Base-by-base conservation (phyloP, 169 alveolate genomes). In the Eimeria falciformis region DNA sequence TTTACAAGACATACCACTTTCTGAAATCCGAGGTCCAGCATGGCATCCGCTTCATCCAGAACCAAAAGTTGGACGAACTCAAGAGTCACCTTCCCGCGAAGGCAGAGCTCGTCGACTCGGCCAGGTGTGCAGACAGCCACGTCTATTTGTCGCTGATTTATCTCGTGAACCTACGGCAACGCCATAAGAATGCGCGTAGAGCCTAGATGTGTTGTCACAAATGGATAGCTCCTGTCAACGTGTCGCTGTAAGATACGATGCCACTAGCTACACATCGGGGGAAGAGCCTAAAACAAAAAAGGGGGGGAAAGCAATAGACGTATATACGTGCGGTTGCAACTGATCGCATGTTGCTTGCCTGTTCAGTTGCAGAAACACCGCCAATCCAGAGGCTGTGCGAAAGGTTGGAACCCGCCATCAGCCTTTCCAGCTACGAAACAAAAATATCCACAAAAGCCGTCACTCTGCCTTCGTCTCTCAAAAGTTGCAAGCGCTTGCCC, bases 1-100 rank as follows among this genome's bases (percentile, higher is more conserved):
- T 2, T 53, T 53, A 1, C 25, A 6, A 5, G 93, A 96, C 85
- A n/a, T 18, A 75, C 85, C 97, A 97, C 99, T 50, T 95, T 98
- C 96, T 98, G 98, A 95, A 98, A 98, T 25, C 99, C 99, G 91
- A 97, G 95, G 81, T 97, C 97, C 58, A 99, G 95, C 99, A 99
- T 98, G 96, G 98, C 99, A 94, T 99, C 99, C 27, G 99, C 99
- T 94, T 99, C 99, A 86, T 99, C 99, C 62, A 99, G 96, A 18
- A 99, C 96, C 90, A 99, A 95, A 98, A 98, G 97, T 96, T 98
- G 71, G 5, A 79, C 88, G 29, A 50, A 79, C 21, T 50, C 47
- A 18, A 79, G 53, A 5, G 75, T 27, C 47, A 79, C 53, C 45
- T 79, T 79, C 37, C 88, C 56, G 18, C 29, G 1, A 40, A 45